Base-by-base conservation (phyloP, 352 stramenopile species). In the Phytophthora hibernalis region DNA sequence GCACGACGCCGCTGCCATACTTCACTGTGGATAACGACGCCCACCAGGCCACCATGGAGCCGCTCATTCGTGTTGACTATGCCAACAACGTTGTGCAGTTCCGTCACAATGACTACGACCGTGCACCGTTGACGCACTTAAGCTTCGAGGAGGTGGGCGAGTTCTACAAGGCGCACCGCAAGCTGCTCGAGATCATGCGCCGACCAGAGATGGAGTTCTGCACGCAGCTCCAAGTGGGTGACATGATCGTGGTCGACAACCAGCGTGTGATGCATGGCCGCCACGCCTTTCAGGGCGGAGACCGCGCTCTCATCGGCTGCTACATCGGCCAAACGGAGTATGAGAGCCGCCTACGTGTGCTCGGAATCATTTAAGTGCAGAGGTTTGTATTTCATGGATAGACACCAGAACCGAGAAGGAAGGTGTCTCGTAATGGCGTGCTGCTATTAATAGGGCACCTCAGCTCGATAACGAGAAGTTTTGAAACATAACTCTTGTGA, bases 31-130 rank as follows among this genome's bases (percentile, higher is more conserved):
- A 97, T 69, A 75, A 85, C 18, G 86, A 93, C 59, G 70, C 85
- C 2, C 85, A 93, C 47, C 61, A 95, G 33, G 74, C 87, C 30
- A 87, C 85, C 9, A 92, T 95, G 86, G 84, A 92, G 64, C 82
- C 85, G 28, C 77, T 96, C 45, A 92, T 97, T 60, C 60, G 79
- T 28, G 65, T 95, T 15, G 89, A 96, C 58, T 83, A 86, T 35
- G 70, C 70, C 9, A 75, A 79, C 26, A 91, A 93, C 65, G 71
- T 96, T 30, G 77, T 90, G 43, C 79, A 91, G 59, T 91, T 97
- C 70, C 86, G 89, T n/a, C 83, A 93, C 70, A 97, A 97, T 60
- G 87, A 95, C 65, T 96, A 95, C 70, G 89, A 97, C 69, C 86
- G 89, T 44, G 83, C 87, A 21, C 84, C 87, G 20, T 60, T 96